phyloP scores from a whole-genome alignment of 208 protist species.

The Entamoeba moshkovskii region DNA sequence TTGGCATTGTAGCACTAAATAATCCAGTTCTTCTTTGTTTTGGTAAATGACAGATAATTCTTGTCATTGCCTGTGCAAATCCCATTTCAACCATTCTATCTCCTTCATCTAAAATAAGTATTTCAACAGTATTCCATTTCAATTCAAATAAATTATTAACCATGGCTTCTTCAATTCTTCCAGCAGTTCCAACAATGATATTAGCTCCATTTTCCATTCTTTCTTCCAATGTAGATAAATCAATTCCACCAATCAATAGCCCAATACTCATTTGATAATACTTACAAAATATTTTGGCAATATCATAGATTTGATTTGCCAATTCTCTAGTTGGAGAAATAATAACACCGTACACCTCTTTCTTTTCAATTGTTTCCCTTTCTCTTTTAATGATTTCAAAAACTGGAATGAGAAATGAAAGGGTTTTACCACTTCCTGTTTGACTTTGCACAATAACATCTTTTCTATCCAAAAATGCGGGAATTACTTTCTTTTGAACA shows the following conservation, averaged over 20 bases:
- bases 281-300: background rate
- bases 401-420: background rate
- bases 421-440: conserved; percentile 4
- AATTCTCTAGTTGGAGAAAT: background rate
- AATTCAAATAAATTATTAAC: background rate
- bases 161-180: background rate
- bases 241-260: background rate
- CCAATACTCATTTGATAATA: background rate
- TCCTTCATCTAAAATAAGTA: conserved; percentile 93
- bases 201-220: background rate
- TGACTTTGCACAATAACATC: background rate
- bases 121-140: conserved; percentile 51
- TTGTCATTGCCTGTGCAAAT: background rate
- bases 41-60: conserved; percentile 13
- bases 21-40: conserved; percentile 19
- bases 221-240: background rate
- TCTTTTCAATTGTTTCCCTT: background rate
- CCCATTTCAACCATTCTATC: conserved; percentile 59
- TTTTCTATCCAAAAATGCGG: background rate
- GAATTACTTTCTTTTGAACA: background rate
- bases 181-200: conserved; percentile 3
- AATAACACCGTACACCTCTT: background rate
- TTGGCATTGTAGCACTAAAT: conserved; percentile 25
- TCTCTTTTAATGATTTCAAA: background rate
- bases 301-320: background rate